Conservation (phyloP, 805 yeast genomes). For the Wickerhamiella domercqiae region DNA sequence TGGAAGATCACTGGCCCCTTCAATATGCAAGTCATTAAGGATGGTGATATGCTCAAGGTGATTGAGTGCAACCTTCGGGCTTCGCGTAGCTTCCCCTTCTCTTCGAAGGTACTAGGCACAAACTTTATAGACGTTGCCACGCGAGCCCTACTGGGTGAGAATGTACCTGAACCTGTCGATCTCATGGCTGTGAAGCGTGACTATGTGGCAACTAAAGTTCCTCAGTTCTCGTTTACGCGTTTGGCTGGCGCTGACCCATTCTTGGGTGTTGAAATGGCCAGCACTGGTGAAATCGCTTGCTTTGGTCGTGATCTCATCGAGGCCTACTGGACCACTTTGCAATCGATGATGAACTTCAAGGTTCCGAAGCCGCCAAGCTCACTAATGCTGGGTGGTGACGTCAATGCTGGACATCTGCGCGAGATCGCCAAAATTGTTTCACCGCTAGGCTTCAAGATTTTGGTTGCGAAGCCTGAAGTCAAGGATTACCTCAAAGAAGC, state of each 20-base stretch:
- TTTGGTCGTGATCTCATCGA: constrained; percentile 75
- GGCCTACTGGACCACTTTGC: constrained; percentile 96
- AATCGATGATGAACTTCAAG: constrained; percentile 92
- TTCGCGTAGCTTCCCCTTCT: constrained; percentile 97
- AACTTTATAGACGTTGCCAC: constrained; percentile 94
- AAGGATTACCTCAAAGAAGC: constrained; percentile 44
- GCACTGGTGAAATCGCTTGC: constrained; percentile 98
- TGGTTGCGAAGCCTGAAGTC: constrained; percentile 59
- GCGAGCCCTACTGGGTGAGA: constrained; percentile 59
- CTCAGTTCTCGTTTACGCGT: constrained; percentile 96
- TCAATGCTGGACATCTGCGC: constrained; percentile 53
- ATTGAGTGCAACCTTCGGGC: constrained; percentile 98
- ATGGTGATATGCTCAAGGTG: constrained; percentile 88
- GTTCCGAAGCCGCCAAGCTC: constrained; percentile 86
- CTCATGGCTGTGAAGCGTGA: constrained; percentile 61
- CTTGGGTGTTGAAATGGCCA: constrained; percentile 97
- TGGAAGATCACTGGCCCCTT: constrained; percentile 96
- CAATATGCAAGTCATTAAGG: constrained; percentile 96
- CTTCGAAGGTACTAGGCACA: constrained; percentile 86
- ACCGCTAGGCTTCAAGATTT: constrained; percentile 66
- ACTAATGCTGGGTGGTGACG: constrained; percentile 87
- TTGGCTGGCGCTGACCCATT: constrained; percentile 99
- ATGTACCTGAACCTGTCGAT: constrained; percentile 65
- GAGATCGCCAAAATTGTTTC: constrained; percentile 55
- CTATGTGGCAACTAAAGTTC: constrained; percentile 93